phyloP scores from a whole-genome alignment of 2,329 filamentous ascomycete genomes.

The Epichloe bromicola region DNA sequence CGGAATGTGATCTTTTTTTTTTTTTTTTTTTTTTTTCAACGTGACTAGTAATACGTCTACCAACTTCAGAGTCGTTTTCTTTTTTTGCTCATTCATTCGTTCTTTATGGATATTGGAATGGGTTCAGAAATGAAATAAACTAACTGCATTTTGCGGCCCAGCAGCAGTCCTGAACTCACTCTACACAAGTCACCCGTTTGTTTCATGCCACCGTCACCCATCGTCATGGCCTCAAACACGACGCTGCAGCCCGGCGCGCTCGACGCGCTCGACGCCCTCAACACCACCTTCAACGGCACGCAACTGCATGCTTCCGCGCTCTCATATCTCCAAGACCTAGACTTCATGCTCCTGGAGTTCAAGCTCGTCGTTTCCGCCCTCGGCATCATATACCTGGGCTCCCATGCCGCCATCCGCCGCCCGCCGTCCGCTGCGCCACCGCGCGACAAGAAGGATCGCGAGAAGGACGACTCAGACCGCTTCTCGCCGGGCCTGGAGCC shows the following conservation, averaged over 20 bases:
- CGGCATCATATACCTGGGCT: conserved; percentile 71
- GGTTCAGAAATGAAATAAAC: too few relatives aligned
- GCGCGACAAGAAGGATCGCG: conserved; percentile 32
- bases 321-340: conserved; percentile 20
- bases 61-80: too few relatives aligned
- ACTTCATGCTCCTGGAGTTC: conserved; percentile 32
- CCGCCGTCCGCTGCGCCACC: conserved; percentile 63
- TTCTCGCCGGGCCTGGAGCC: conserved; percentile 40
- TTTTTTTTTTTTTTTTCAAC: background rate
- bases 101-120: too few relatives aligned
- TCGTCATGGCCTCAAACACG: conserved; percentile 12
- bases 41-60: too few relatives aligned
- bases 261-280: conserved; percentile 18
- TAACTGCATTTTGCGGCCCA: too few relatives aligned
- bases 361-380: conserved; percentile 52
- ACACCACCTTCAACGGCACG: conserved; percentile 16
- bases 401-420: conserved; percentile 72
- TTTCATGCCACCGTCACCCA: background rate
- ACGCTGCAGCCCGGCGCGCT: conserved; percentile 12
- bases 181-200: background rate
- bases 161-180: background rate
- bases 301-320: conserved; percentile 14
- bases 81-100: too few relatives aligned
- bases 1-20: background rate
- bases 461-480: conserved; percentile 32